Conservation (phyloP, 805 yeast species). For the Candida gorgasii region DNA sequence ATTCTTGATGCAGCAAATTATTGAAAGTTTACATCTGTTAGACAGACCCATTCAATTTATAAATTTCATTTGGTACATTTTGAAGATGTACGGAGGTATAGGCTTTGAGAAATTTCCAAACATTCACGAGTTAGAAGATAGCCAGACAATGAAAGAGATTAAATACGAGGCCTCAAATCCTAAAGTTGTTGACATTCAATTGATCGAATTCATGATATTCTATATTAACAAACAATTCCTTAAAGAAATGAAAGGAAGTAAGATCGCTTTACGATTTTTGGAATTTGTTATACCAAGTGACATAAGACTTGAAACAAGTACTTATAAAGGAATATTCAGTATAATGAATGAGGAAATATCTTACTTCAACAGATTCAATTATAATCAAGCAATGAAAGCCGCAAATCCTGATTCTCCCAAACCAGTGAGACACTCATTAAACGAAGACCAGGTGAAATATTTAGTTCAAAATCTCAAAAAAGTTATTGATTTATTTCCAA, state of each 20-base stretch:
- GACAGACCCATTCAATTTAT: constrained; percentile 33
- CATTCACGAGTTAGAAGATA: constrained; percentile 2
- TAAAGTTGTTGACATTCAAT: constrained; percentile 26
- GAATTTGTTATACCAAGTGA: constrained; percentile 3
- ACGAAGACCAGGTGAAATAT: constrained; percentile 3
- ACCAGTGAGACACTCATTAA: background rate
- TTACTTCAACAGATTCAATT: constrained; percentile 10
- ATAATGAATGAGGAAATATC: constrained; percentile 7
- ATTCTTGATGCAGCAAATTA: constrained; percentile 29
- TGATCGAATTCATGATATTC: constrained; percentile 36
- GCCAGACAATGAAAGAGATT: too few relatives aligned
- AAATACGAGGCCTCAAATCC: constrained; percentile 7
- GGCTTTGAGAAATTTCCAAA: constrained; percentile 10
- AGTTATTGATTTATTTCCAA: background rate
- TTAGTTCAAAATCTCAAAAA: background rate
- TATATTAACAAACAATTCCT: constrained; percentile 22
- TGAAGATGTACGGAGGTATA: constrained; percentile 37
- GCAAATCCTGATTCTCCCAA: background rate
- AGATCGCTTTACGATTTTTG: constrained; percentile 3
- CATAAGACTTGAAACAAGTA: background rate
- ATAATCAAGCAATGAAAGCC: constrained; percentile 4
- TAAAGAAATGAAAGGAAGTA: constrained; percentile 8
- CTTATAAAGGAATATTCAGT: background rate
- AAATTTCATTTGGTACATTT: constrained; percentile 32
- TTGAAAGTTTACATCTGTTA: constrained; percentile 32